Base-by-base conservation (phyloP, 768 basidiomycete genomes). In the Termitomyces eurrhizus region DNA sequence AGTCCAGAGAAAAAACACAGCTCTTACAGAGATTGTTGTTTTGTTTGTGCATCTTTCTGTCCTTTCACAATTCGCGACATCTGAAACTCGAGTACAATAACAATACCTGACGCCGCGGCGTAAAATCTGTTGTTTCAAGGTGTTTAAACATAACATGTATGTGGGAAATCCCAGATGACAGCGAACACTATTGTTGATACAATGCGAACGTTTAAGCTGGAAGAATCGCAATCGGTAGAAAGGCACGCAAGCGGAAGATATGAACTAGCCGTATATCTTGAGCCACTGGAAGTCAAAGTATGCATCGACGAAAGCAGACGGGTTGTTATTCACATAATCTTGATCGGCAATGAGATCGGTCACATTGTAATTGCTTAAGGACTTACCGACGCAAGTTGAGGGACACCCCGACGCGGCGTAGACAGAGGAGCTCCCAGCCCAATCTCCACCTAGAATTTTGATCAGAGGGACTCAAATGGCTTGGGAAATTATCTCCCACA, bases 231-330 rank as follows among this genome's bases (percentile, higher is more conserved):
- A 49, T 29, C 48, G 4, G 50, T 35, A 35, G n/a, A 13, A 51
- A 51, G 9, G 7, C 29, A 54, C 3, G 6, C 5, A 21, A 52
- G 50, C 3, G 32, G 9, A 26, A 54, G 7, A 18, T 42, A 1
- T 9, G 26, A 21, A 1, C 8, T 45, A 56, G 6, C 32, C n/a
- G 14, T 78, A 79, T n/a, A 78, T 72, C 60, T 80, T 82, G 55
- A 91, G 70, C 52, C 80, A 82, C 51, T 80, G 78, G 70, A 93
- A 81, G 49, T 89, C 83, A 74, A 89, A 92, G 76, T 85, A 90
- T 0, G 90, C 88, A 35, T 88, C 74, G 7, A 65, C 63, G 72
- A 92, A 92, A 9, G 85, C 86, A 3, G 72, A 70, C 1, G 90
- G 90, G 66, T 89, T 88, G 62, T 81, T 80, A 74, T 84, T 79